Evolutionary conservation across 768 basidiomycete species (phyloP).

Genomic region (Strobilomyces dryophilus): DNA sequence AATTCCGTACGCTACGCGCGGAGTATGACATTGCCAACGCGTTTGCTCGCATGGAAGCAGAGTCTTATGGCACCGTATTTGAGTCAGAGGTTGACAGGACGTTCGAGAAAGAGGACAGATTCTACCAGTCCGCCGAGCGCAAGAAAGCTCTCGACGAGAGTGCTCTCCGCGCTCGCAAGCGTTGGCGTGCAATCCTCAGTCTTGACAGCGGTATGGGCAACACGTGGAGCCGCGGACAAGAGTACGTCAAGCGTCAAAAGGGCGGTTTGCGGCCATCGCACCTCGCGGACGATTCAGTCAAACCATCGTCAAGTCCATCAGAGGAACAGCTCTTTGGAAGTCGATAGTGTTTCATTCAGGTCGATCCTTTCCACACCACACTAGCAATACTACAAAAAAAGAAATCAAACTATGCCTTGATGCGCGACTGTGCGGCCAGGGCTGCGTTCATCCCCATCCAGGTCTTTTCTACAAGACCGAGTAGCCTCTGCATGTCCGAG

Average conservation of each 20-base stretch:
- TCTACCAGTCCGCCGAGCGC: slow-evolving; percentile 55
- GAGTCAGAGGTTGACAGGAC: slow-evolving; percentile 57
- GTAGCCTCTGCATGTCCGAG: slow-evolving; percentile 89
- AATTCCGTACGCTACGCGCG: slow-evolving; percentile 86
- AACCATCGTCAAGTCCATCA: slow-evolving; percentile 19
- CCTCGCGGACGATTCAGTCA: slow-evolving; percentile 42
- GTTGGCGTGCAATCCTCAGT: slow-evolving; percentile 69
- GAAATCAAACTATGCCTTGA: slow-evolving; percentile 37
- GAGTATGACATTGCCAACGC: slow-evolving; percentile 74
- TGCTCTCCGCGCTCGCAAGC: slow-evolving; percentile 61
- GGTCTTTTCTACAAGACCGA: slow-evolving; percentile 94
- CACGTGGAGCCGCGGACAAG: slow-evolving; percentile 68
- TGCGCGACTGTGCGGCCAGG: slow-evolving; percentile 73
- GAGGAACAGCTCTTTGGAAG: slow-evolving; percentile 17
- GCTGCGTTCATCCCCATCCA: slow-evolving; percentile 97
- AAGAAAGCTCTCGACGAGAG: slow-evolving; percentile 56
- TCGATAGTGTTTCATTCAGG: slow-evolving; percentile 10
- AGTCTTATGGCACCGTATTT: slow-evolving; percentile 66
- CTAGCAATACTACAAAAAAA: slow-evolving; percentile 17
- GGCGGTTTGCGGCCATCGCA: slow-evolving; percentile 66
- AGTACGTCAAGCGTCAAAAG: slow-evolving; percentile 71
- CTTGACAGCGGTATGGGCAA: slow-evolving; percentile 35
- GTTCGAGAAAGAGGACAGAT: slow-evolving; percentile 58
- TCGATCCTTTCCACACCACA: background rate
- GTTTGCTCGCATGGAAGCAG: slow-evolving; percentile 79